phyloP scores from a whole-genome alignment of 75 land plant genomes.

The Cupressus sempervirens region DNA sequence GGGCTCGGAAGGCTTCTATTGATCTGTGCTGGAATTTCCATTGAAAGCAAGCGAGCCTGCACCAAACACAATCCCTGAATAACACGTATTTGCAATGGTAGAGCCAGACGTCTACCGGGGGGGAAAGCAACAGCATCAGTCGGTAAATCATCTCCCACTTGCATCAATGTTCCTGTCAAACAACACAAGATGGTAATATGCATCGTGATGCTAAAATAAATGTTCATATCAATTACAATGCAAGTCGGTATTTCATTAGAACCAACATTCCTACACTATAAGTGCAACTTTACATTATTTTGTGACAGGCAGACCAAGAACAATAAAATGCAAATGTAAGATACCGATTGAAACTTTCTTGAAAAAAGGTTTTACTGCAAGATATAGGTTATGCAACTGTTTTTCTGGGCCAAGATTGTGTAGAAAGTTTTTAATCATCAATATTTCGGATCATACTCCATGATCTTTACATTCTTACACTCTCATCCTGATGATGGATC shows the following conservation, averaged over 20 bases:
- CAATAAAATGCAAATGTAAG: not conserved
- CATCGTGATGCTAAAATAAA: not conserved
- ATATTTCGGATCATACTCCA: no score
- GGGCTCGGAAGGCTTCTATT: constrained; percentile 50
- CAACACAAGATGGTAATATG: constrained; percentile 9
- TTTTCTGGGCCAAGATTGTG: no score
- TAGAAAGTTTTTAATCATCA: no score
- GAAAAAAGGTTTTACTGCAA: not conserved
- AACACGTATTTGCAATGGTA: constrained; percentile 79
- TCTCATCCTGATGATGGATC: no score
- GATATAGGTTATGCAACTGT: no score
- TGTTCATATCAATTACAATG: not conserved
- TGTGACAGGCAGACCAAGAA: not conserved
- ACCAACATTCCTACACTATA: not conserved
- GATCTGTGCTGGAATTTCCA: constrained; percentile 94
- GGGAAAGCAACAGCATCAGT: constrained; percentile 26
- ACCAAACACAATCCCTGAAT: constrained; percentile 77
- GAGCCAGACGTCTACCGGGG: constrained; percentile 79
- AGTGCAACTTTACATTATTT: not conserved
- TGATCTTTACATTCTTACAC: no score
- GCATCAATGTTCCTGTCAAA: constrained; percentile 34
- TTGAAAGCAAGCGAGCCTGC: constrained; percentile 86
- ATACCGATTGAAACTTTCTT: not conserved
- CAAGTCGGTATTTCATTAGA: not conserved
- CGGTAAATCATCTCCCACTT: constrained; percentile 18